Conservation (phyloP, 1,284 basidiomycete genomes). For the Apiotrichum montevideense region DNA sequence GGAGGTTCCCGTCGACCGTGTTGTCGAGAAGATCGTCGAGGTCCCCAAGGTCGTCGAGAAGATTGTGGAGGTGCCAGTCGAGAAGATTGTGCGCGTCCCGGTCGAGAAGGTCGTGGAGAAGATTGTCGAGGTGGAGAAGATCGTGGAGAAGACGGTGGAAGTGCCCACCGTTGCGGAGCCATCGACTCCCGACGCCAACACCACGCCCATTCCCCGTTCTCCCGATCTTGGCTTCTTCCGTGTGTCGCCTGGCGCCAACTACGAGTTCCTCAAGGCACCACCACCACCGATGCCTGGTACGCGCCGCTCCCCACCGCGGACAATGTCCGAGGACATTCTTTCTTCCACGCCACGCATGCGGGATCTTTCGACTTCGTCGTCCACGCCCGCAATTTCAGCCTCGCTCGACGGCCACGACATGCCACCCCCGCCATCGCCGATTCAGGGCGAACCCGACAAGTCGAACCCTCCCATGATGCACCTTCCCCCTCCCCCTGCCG, state of each 20-base stretch:
- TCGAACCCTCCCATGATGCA: constrained; percentile 76
- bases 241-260: constrained; percentile 37
- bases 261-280: constrained; percentile 47
- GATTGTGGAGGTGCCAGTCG: constrained; percentile 31
- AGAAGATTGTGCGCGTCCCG: constrained; percentile 26
- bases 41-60: constrained; percentile 30
- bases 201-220: constrained; percentile 9
- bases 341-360: constrained; percentile 24
- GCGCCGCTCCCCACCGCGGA: constrained; percentile 3
- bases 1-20: constrained; percentile 41
- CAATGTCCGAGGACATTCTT: constrained; percentile 11
- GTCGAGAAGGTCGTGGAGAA: constrained; percentile 41
- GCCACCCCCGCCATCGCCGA: constrained; percentile 18
- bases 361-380: constrained; percentile 6
- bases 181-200: background rate
- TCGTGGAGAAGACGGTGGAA: constrained; percentile 30
- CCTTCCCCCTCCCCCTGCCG: constrained; percentile 72
- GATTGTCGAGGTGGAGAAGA: constrained; percentile 28
- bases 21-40: constrained; percentile 37
- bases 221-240: constrained; percentile 44
- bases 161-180: constrained; percentile 14
- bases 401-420: background rate
- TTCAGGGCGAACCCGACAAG: constrained; percentile 56
- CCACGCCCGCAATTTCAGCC: background rate
- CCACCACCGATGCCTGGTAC: constrained; percentile 22